Conservation (phyloP, 179 eudicot genomes). For the Vitellaria paradoxa region DNA sequence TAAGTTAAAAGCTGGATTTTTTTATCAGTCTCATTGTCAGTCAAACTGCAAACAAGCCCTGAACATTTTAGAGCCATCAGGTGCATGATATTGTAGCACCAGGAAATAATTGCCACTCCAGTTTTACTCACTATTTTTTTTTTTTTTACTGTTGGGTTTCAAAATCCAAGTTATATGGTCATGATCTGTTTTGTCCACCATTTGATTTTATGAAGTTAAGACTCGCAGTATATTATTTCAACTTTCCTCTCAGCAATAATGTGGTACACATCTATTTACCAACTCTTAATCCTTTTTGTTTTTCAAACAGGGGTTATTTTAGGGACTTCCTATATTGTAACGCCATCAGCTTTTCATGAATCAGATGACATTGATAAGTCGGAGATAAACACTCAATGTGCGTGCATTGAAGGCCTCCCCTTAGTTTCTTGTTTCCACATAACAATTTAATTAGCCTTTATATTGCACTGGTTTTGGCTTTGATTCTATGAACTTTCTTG, state of each 20-base stretch:
- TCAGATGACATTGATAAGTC: constrained; percentile 51
- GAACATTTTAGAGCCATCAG: background rate
- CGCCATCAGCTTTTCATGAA: constrained; percentile 56
- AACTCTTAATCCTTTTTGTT: constrained; percentile 4
- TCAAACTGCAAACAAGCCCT: background rate
- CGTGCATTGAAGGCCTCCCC: constrained; percentile 24
- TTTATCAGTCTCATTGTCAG: background rate
- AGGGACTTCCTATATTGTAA: constrained; percentile 58
- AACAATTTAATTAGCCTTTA: background rate
- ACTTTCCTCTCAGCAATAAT: background rate
- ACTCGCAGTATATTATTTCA: background rate
- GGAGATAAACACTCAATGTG: constrained; percentile 55
- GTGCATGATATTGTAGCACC: background rate
- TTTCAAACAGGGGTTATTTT: constrained; percentile 49
- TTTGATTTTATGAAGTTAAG: background rate
- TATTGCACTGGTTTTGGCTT: background rate
- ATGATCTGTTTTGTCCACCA: background rate
- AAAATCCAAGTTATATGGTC: background rate
- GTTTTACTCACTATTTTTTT: background rate
- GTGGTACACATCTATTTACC: background rate
- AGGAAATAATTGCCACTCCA: background rate
- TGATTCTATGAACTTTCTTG: background rate
- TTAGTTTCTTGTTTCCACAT: constrained; percentile 13
- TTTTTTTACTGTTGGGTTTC: background rate
- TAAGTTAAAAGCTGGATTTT: background rate